Evolutionary conservation across 192 early-diverging fungal genomes (phyloP), one percentile per base, ranked within the genome.

Genomic region (Funneliformis geosporum): DNA sequence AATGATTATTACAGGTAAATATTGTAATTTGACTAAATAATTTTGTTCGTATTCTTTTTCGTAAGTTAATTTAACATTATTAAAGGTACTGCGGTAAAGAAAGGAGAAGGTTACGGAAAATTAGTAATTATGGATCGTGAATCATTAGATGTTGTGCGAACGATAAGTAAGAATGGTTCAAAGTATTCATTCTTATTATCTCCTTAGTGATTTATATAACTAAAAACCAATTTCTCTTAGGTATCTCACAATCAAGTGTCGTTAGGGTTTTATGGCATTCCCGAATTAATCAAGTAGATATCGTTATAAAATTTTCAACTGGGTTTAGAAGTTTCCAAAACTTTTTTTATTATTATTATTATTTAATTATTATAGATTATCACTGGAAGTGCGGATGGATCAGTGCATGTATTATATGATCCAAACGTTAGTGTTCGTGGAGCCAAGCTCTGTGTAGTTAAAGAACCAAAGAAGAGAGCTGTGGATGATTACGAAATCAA

Each of bases 181-280:
- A 28, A 65, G 2, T 62, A n/a, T 44, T 60, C 7, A n/a, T 61
- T 33, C n/a, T 14, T 28, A 18, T 18, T 69, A 21, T 42, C 2
- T n/a, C n/a, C n/a, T 40, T 69, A 7, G 14, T 69, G 42, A 18
- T 43, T 68, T 21, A n/a, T 43, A 38, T 40, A n/a, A 2, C 33
- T 55, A 21, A 47, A 14, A 60, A 12, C n/a, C 28, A n/a, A 47
- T 44, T 18, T 33, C 21, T 0, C 2, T 40, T 50, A 83, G 85
- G 72, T 74, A 82, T 90, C 12, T 83, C 86, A 2, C 81, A 89
- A 76, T 87, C 90, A 23, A 91, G 88, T 75, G 93, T 95, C 0
- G 88, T 97, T 18, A 81, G 86, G 23, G 89, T 95, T 28, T 79
- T 91, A n/a, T 99, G 97, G 97, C 94, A 97, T 80, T 86, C 91